A percentile compares a stretch with the other conserved stretches of the same genome.
These are phyloP conservation scores for Apiotrichum gracile DNA, from an alignment of 1,284 basidiomycete genomes.

Conservation along the genomic window DNA sequence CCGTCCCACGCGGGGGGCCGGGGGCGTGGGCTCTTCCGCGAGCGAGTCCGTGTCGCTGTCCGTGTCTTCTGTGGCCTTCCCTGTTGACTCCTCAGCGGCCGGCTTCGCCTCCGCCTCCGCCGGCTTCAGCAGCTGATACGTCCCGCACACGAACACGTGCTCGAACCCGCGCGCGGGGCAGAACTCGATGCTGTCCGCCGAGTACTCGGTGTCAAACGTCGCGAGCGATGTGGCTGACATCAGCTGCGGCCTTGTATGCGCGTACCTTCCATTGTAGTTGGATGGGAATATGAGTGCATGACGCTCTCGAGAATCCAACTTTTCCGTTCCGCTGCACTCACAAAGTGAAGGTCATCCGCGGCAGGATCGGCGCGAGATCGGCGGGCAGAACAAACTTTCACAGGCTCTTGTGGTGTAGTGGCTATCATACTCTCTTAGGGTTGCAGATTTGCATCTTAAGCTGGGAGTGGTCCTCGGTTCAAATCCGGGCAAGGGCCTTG, in stretches of 20 bases:
- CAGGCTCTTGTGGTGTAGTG: too few relatives aligned
- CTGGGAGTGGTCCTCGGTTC: too few relatives aligned
- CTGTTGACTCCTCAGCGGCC: constrained; percentile 5
- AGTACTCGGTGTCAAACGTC: constrained; percentile 63
- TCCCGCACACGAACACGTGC: constrained; percentile 76
- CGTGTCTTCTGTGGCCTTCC: background rate
- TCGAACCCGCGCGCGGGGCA: constrained; percentile 61
- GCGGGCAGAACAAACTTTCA: too few relatives aligned
- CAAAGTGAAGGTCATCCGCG: too few relatives aligned
- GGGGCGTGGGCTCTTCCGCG: constrained; percentile 2
- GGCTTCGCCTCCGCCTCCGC: constrained; percentile 10
- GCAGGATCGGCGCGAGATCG: too few relatives aligned
- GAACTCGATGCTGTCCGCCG: constrained; percentile 86
- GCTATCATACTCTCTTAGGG: too few relatives aligned
- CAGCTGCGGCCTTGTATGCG: background rate
- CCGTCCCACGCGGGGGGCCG: constrained; percentile 53
- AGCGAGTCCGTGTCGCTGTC: background rate
- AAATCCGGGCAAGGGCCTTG: too few relatives aligned
- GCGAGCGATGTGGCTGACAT: constrained; percentile 30
- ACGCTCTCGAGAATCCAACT: too few relatives aligned
- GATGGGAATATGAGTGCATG: too few relatives aligned
- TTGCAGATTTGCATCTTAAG: too few relatives aligned
- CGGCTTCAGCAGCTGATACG: constrained; percentile 64
- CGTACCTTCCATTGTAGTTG: background rate
- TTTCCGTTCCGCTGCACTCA: too few relatives aligned